These are phyloP conservation scores for Ophioceras dolichostomum DNA, from an alignment of 2,329 filamentous ascomycete species.

Conservation along the genomic window DNA sequence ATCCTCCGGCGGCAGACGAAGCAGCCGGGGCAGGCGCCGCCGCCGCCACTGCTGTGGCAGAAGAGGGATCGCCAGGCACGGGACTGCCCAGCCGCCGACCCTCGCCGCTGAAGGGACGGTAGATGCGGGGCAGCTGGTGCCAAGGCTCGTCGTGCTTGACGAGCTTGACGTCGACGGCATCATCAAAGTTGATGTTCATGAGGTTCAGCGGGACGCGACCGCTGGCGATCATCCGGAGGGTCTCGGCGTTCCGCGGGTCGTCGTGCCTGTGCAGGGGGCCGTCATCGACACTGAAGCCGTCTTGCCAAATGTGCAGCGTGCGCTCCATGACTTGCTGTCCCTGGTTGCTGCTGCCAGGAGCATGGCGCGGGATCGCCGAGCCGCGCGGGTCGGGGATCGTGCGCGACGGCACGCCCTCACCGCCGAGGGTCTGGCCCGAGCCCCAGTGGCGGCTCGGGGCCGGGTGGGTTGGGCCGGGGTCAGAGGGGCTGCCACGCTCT, in stretches of 20 bases:
- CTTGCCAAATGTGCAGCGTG: slow-evolving; percentile 66
- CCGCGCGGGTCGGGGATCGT: slow-evolving; percentile 48
- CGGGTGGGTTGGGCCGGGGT: too few species aligned
- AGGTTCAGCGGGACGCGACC: slow-evolving; percentile 67
- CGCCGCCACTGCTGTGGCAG: slow-evolving; percentile 4
- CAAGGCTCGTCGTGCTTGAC: slow-evolving; percentile 67
- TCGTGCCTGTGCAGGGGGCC: slow-evolving; percentile 68
- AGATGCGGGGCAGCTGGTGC: slow-evolving; percentile 58
- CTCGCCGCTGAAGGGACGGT: slow-evolving; percentile 60
- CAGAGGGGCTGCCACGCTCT: slow-evolving; percentile 32
- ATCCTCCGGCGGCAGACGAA: slow-evolving; percentile 2
- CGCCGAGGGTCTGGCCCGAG: slow-evolving; percentile 66
- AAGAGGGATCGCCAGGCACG: slow-evolving; percentile 45
- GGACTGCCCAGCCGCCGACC: slow-evolving; percentile 68
- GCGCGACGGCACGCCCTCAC: slow-evolving; percentile 61
- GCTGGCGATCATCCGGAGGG: slow-evolving; percentile 62
- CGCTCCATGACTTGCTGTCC: slow-evolving; percentile 40
- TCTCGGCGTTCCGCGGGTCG: slow-evolving; percentile 61
- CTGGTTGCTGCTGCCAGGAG: too few species aligned
- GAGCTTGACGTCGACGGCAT: slow-evolving; percentile 69
- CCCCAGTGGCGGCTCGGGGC: too few species aligned
- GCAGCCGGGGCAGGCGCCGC: slow-evolving; percentile 16
- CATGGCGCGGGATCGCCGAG: slow-evolving; percentile 12
- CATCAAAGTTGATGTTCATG: slow-evolving; percentile 62
- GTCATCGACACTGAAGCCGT: slow-evolving; percentile 79